These are phyloP conservation scores for Panellus pusillus DNA, from an alignment of 768 basidiomycete species.

Conservation along the genomic window DNA sequence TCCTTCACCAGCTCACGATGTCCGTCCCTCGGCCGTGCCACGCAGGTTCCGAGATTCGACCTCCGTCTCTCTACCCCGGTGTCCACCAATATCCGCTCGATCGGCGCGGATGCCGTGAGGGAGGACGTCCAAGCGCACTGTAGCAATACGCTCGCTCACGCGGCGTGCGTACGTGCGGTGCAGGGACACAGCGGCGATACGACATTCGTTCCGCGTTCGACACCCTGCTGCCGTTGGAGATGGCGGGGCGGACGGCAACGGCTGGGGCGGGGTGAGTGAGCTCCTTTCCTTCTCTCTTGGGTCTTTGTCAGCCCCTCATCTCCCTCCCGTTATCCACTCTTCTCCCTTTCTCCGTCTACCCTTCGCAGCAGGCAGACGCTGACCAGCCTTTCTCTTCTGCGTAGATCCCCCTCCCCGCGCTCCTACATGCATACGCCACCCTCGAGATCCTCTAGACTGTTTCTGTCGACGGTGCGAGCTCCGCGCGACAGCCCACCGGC, in stretches of 20 bases:
- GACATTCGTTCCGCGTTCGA: conserved; percentile 90
- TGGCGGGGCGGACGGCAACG: conserved; percentile 5
- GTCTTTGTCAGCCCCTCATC: too few species aligned
- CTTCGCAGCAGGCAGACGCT: too few species aligned
- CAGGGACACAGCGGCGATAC: conserved; percentile 92
- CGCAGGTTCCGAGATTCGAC: too few species aligned
- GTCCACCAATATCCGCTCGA: too few species aligned
- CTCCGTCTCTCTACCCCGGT: too few species aligned
- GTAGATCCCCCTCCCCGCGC: conserved; percentile 7
- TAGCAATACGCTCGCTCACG: too few species aligned
- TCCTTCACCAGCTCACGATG: too few species aligned
- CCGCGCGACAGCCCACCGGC: conserved; percentile 66
- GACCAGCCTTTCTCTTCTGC: too few species aligned
- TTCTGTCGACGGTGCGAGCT: conserved; percentile 91
- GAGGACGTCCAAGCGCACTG: too few species aligned
- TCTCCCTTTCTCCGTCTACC: not conserved
- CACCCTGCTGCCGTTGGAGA: conserved; percentile 58
- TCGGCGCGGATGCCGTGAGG: too few species aligned
- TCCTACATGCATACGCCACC: conserved; percentile 81
- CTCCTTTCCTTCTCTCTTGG: not conserved
- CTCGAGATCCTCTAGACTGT: conserved; percentile 87
- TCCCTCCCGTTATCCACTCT: not conserved
- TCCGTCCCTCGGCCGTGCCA: too few species aligned
- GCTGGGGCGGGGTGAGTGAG: conserved; percentile 12
- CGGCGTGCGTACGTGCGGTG: conserved; percentile 85